Conservation (phyloP, 169 alveolate species). For the Plasmodium vivax region DNA sequence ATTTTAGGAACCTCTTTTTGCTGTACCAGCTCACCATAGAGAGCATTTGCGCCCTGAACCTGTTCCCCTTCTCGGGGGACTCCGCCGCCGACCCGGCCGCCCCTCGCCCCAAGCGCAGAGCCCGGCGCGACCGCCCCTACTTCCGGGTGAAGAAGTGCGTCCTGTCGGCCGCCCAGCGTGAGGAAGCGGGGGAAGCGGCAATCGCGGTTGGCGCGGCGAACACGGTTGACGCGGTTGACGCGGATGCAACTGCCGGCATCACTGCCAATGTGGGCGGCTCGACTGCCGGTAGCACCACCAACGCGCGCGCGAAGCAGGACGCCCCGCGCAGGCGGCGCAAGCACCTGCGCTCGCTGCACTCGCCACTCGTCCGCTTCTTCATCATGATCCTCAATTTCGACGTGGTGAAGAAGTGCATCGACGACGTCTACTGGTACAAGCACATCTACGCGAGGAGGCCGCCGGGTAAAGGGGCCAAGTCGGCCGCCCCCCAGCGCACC, state of each 20-base stretch:
- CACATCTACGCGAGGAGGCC: conserved; percentile 14
- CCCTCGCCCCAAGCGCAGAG: background rate
- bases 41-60: conserved; percentile 3
- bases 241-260: too few species aligned
- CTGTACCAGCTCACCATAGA: conserved; percentile 56
- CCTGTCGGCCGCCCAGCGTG: background rate
- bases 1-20: conserved; percentile 46
- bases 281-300: background rate
- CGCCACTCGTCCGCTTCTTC: conserved; percentile 66
- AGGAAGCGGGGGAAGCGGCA: background rate
- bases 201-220: too few species aligned
- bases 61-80: conserved; percentile 17
- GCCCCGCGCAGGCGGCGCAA: background rate
- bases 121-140: background rate
- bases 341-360: conserved; percentile 57
- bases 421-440: conserved; percentile 64
- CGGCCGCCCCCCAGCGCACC: background rate
- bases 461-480: background rate
- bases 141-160: background rate
- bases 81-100: background rate
- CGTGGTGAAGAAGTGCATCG: conserved; percentile 36
- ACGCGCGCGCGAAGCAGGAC: background rate
- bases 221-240: too few species aligned
- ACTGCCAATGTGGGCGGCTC: too few species aligned
- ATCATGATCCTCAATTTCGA: conserved; percentile 65